These are phyloP conservation scores for Nidularia sp. DNA, from an alignment of 768 basidiomycete genomes.

Conservation along the genomic window DNA sequence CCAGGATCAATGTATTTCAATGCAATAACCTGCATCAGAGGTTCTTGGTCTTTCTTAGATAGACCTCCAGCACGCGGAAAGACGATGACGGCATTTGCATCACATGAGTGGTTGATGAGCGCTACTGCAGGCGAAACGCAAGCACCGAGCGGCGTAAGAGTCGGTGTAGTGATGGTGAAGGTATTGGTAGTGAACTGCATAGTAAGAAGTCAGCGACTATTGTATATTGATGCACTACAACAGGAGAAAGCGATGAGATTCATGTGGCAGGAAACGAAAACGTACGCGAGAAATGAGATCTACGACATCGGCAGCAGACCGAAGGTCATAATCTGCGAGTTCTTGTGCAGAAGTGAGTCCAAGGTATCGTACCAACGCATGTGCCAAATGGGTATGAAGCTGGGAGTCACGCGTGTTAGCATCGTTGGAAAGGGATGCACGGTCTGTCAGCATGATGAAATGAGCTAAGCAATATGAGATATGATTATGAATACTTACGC, in stretches of 20 bases:
- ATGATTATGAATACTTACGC: constrained; percentile 41
- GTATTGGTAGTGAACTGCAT: constrained; percentile 89
- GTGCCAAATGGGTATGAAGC: constrained; percentile 65
- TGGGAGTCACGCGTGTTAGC: constrained; percentile 42
- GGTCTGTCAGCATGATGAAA: constrained; percentile 36
- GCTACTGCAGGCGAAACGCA: constrained; percentile 80
- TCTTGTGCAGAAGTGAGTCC: constrained; percentile 55
- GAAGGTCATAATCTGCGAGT: constrained; percentile 52
- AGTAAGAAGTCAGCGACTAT: neutral
- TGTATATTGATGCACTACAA: neutral
- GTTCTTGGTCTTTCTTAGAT: constrained; percentile 35
- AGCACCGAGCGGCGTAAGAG: constrained; percentile 78
- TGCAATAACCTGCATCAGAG: constrained; percentile 70
- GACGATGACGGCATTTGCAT: constrained; percentile 87
- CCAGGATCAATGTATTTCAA: constrained; percentile 56
- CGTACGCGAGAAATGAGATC: constrained; percentile 70
- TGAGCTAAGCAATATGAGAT: neutral
- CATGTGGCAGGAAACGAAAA: constrained; percentile 1
- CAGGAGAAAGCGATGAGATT: no score
- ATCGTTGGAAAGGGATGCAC: constrained; percentile 36
- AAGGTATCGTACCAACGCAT: constrained; percentile 71
- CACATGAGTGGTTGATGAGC: constrained; percentile 84
- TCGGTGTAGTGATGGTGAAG: constrained; percentile 76
- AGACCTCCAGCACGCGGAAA: constrained; percentile 59
- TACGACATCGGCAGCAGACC: constrained; percentile 59